Percentiles rank a stretch among this genome's conserved stretches.
phyloP scores from a whole-genome alignment of 108 stramenopile species.

The Cylindrotheca fusiformis region DNA sequence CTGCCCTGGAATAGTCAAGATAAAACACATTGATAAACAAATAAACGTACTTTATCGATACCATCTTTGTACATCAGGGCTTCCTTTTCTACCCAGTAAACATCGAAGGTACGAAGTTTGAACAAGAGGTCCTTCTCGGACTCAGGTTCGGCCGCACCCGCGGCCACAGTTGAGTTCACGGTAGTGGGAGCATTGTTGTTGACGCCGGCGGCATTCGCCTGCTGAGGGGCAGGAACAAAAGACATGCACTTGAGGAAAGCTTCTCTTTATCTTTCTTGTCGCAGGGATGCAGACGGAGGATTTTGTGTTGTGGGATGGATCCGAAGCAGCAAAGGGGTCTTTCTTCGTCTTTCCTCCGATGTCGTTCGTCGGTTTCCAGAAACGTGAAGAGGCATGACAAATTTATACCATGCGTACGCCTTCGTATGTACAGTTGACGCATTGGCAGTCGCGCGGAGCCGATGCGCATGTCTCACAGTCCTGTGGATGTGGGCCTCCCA shows the following conservation, averaged over 20 bases:
- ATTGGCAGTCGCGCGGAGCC: no score
- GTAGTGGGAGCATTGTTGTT: conserved; percentile 42
- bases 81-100: conserved; percentile 81
- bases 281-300: background rate
- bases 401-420: no score
- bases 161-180: conserved; percentile 38
- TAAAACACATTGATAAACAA: background rate
- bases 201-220: conserved; percentile 54
- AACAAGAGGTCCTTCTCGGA: conserved; percentile 71
- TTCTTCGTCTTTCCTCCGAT: no score
- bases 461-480: no score
- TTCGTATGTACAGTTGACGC: no score
- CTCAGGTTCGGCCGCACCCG: conserved; percentile 34
- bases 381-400: no score
- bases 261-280: conserved; percentile 25
- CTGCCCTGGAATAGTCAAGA: background rate
- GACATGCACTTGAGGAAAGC: conserved; percentile 73
- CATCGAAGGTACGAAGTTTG: conserved; percentile 87
- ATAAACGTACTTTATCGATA: conserved; percentile 75
- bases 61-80: conserved; percentile 89
- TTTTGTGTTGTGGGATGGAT: no score
- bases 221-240: conserved; percentile 88
- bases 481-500: no score
- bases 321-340: no score
- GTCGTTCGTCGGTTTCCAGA: no score